Percentiles rank a stretch among this genome's conserved stretches.
Evolutionary conservation across 2,329 filamentous ascomycete genomes (phyloP).

Genomic region (Xylariaceae sp.): DNA sequence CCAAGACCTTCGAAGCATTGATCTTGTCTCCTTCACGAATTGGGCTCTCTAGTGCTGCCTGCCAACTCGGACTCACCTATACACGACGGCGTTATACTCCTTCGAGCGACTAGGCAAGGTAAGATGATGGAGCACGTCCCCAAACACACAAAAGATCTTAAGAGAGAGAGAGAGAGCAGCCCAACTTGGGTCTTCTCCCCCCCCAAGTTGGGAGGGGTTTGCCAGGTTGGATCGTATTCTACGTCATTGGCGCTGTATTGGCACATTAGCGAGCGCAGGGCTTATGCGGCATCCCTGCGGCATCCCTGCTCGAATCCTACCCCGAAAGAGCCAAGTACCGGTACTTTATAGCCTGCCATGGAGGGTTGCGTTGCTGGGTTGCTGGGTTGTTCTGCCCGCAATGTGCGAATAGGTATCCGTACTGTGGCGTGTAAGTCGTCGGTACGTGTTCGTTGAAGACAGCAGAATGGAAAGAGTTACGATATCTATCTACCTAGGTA

Average conservation of each 20-base stretch:
- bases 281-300: slow-evolving; percentile 18
- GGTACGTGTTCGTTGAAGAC: background rate
- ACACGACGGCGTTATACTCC: too few species aligned
- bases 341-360: slow-evolving; percentile 19
- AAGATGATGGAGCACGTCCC: background rate
- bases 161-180: background rate
- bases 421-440: background rate
- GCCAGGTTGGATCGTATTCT: slow-evolving; percentile 16
- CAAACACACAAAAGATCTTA: background rate
- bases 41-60: too few species aligned
- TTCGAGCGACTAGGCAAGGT: background rate
- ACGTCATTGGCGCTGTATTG: slow-evolving; percentile 24
- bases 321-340: slow-evolving; percentile 19
- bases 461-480: too few species aligned
- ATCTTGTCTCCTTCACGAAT: too few species aligned
- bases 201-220: slow-evolving; percentile 10
- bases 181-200: background rate
- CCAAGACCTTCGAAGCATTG: too few species aligned
- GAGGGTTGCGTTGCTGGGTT: background rate
- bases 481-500: too few species aligned
- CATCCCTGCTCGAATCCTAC: slow-evolving; percentile 18
- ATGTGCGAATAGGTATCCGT: background rate
- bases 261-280: slow-evolving; percentile 24
- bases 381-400: background rate
- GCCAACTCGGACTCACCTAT: too few species aligned